These are phyloP conservation scores for Wickerhamiella azymoides DNA, from an alignment of 805 yeast genomes.

Conservation along the genomic window DNA sequence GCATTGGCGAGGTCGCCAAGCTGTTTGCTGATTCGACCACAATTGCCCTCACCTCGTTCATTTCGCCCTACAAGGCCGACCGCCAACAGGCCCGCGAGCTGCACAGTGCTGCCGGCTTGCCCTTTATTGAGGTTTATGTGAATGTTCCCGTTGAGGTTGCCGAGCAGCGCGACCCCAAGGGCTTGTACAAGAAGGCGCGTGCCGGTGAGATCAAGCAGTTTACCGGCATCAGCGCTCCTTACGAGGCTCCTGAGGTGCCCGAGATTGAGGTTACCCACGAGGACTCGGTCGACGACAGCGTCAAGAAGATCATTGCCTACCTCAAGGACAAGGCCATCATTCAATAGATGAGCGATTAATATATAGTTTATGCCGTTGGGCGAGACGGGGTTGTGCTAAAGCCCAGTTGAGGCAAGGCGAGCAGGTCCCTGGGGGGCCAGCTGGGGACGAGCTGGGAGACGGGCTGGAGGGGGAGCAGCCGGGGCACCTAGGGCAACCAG, in stretches of 20 bases:
- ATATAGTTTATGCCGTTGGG: no score
- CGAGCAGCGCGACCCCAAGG: constrained; percentile 95
- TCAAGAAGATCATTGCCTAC: constrained; percentile 54
- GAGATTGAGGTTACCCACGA: constrained; percentile 73
- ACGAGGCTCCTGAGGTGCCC: constrained; percentile 78
- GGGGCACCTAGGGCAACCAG: no score
- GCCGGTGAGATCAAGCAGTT: constrained; percentile 88
- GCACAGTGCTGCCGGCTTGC: constrained; percentile 59
- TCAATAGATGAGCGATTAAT: not conserved
- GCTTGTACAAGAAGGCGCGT: constrained; percentile 90
- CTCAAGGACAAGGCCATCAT: constrained; percentile 9
- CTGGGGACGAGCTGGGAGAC: no score
- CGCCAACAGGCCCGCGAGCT: constrained; percentile 75
- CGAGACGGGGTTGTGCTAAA: no score
- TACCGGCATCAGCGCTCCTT: constrained; percentile 92
- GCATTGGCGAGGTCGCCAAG: constrained; percentile 89
- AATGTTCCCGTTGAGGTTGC: constrained; percentile 93
- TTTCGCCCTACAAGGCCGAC: constrained; percentile 79
- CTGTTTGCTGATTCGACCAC: constrained; percentile 87
- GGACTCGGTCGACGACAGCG: constrained; percentile 66
- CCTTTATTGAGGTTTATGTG: constrained; percentile 80
- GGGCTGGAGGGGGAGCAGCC: no score
- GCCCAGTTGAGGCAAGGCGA: no score
- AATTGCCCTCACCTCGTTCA: constrained; percentile 80
- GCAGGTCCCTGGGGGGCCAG: no score